These are phyloP conservation scores for Plenodomus lindquistii DNA, from an alignment of 2,329 filamentous ascomycete species.

Conservation along the genomic window DNA sequence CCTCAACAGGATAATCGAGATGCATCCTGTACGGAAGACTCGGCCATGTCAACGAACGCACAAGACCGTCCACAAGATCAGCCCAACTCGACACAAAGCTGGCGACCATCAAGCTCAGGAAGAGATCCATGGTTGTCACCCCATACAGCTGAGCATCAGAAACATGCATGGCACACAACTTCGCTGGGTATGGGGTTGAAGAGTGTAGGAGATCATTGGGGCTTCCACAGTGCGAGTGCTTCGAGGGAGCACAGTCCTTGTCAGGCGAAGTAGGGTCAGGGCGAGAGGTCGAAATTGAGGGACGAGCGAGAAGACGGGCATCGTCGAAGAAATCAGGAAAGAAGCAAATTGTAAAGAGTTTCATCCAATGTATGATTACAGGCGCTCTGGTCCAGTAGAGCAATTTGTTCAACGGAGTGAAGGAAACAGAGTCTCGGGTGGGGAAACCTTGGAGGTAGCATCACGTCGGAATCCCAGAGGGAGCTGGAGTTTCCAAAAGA, in stretches of 20 bases:
- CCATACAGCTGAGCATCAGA: not conserved
- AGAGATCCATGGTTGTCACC: not conserved
- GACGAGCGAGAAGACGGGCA: too few relatives aligned
- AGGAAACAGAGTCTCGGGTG: too few relatives aligned
- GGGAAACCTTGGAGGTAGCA: too few relatives aligned
- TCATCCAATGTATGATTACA: too few relatives aligned
- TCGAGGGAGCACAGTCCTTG: not conserved
- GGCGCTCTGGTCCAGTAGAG: too few relatives aligned
- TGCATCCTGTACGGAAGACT: not conserved
- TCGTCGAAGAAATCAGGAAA: too few relatives aligned
- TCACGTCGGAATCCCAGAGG: not conserved
- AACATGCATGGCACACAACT: not conserved
- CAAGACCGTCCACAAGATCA: not conserved
- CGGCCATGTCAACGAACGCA: not conserved
- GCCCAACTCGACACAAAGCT: too few relatives aligned
- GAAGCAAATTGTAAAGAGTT: too few relatives aligned
- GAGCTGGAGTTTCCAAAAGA: conserved; percentile 1
- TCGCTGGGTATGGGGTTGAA: not conserved
- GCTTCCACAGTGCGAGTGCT: not conserved
- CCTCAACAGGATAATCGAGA: not conserved
- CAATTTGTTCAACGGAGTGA: too few relatives aligned
- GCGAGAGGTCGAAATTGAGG: too few relatives aligned
- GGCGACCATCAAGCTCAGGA: not conserved
- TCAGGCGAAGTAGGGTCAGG: not conserved
- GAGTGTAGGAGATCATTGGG: not conserved